Evolutionary conservation across 305 asterid genomes (phyloP), one percentile per base, ranked within the genome.

Genomic region (Solanum hybrid): DNA sequence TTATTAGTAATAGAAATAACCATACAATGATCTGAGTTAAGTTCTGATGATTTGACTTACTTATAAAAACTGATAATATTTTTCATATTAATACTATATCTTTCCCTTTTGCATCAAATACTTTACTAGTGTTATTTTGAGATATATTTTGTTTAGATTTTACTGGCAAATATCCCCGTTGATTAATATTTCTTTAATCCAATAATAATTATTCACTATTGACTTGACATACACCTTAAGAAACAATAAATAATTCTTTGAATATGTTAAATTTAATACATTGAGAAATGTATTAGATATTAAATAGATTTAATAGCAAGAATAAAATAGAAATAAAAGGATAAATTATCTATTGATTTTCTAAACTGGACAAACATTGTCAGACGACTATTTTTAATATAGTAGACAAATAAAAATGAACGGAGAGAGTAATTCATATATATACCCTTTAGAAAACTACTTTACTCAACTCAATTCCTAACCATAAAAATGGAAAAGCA

Each of bases 351-450:
- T 12, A 41, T 41, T 41, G 17, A 41, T 41, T 41, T 41, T 41
- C 17, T 41, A 0, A 41, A 41, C 15, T 41, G 17, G 2, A 41
- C 57, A 41, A 41, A 41, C 17, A 41, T 41, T 12, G 0, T 4
- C 0, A 0, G 0, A 41, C 0, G 57, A 12, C 0, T 11, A 41
- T 41, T 45, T 41, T 45, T 45, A 0, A 45, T 45, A 45, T 13
- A 13, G 7, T 45, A 45, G 20, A 45, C 20, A 45, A 45, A 0
- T 45, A 45, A 45, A 45, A 45, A 45, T 45, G 3, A 41, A 41
- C 6, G 7, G 0, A 0, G 20, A 41, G 20, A 45, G 20, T 4
- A 41, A 39, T 12, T 41, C 57, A 41, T 41, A 41, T 41, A 41
- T 41, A 12, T 41, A 41, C 27, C 27, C 10, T 41, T 83, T 2